Conservation (phyloP, 208 protist genomes). For the Leishmania guyanensis region DNA sequence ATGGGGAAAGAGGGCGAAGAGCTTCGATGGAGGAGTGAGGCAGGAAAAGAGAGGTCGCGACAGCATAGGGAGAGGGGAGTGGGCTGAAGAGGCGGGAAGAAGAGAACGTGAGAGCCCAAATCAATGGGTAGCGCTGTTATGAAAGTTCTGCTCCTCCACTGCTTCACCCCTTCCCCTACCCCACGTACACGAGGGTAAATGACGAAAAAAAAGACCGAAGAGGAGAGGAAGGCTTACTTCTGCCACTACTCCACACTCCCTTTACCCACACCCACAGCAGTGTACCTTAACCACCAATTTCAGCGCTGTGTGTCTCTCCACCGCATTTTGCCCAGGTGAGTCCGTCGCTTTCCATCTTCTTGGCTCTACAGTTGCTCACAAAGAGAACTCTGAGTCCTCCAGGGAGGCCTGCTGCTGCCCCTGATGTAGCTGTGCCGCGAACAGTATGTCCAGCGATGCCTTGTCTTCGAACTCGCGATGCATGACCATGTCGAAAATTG, state of each 20-base stretch:
- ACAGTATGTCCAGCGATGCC: constrained; percentile 9
- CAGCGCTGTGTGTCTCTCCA: not conserved
- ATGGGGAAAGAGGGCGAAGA: not conserved
- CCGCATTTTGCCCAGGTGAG: not conserved
- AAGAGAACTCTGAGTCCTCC: constrained; percentile 29
- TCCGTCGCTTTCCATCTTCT: not conserved
- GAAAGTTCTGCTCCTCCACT: too few species aligned
- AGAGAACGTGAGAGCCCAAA: too few species aligned
- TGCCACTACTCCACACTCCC: not conserved
- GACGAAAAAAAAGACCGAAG: not conserved
- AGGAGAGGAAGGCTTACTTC: not conserved
- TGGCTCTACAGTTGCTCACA: constrained; percentile 10
- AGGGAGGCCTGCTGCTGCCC: constrained; percentile 5
- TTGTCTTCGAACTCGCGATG: constrained; percentile 20
- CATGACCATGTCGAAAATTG: constrained; percentile 36
- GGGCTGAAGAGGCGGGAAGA: too few species aligned
- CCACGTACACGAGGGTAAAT: too few species aligned
- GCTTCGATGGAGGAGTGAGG: too few species aligned
- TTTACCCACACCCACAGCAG: not conserved
- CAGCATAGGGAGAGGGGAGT: not conserved
- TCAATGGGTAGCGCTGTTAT: too few species aligned
- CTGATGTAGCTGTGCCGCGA: not conserved
- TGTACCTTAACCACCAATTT: too few species aligned
- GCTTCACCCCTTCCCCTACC: too few species aligned
- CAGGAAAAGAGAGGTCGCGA: not conserved